These are phyloP conservation scores for Erythrobasidium yunnanense DNA, from an alignment of 768 basidiomycete genomes.

Conservation along the genomic window DNA sequence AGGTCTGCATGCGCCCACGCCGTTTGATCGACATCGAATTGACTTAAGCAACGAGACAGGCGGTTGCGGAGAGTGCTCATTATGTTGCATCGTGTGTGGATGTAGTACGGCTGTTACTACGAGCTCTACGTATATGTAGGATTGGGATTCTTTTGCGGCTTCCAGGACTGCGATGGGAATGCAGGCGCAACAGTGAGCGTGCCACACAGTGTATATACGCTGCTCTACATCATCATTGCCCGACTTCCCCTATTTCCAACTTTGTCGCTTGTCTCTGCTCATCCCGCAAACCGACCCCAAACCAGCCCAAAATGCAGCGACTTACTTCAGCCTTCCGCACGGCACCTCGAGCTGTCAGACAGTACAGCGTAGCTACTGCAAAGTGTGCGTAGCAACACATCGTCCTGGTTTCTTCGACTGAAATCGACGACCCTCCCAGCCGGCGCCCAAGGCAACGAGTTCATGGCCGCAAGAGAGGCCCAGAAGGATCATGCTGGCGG, in stretches of 20 bases:
- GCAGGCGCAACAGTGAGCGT: too few species aligned
- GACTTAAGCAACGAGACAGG: too few species aligned
- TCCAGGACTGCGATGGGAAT: too few species aligned
- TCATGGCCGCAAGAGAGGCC: conserved; percentile 12
- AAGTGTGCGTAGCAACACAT: conserved; percentile 1
- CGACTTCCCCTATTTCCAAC: not conserved
- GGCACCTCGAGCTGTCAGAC: not conserved
- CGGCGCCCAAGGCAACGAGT: conserved; percentile 12
- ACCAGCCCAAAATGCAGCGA: not conserved
- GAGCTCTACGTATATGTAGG: too few species aligned
- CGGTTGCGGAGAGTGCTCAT: too few species aligned
- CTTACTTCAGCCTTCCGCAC: not conserved
- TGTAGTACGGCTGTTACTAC: too few species aligned
- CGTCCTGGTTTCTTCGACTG: not conserved
- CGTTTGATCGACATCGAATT: too few species aligned
- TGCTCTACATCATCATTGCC: too few species aligned
- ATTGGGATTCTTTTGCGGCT: too few species aligned
- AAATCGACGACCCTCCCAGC: not conserved
- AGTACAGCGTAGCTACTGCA: conserved; percentile 28
- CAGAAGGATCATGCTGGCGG: conserved; percentile 25
- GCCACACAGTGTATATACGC: too few species aligned
- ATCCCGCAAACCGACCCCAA: not conserved
- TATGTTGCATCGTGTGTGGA: too few species aligned
- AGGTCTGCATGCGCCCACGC: too few species aligned
- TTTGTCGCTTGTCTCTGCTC: not conserved